These are phyloP conservation scores for Encephalitozoon hellem DNA, from an alignment of 371 early-diverging fungal genomes.

Conservation along the genomic window DNA sequence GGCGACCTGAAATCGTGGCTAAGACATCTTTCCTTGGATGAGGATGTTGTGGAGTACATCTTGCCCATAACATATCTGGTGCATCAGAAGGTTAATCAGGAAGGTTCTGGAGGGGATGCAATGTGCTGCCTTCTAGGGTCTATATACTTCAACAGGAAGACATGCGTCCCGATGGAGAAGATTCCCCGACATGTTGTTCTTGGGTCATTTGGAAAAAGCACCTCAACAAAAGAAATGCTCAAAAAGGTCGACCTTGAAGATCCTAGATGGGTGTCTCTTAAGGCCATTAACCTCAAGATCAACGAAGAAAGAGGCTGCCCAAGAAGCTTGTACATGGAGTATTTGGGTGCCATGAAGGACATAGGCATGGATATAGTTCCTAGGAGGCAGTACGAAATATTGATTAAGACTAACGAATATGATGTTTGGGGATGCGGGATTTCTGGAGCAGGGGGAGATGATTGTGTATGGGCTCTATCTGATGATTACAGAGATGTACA, in stretches of 20 bases:
- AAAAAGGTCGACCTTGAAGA: not conserved
- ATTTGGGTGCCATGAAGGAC: conserved; percentile 2
- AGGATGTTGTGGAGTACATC: not conserved
- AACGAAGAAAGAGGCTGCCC: not conserved
- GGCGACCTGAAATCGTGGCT: not conserved
- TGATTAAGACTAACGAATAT: conserved; percentile 17
- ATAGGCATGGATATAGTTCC: conserved; percentile 19
- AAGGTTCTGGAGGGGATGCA: conserved; percentile 21
- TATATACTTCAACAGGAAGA: not conserved
- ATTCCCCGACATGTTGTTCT: not conserved
- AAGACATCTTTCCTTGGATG: not conserved
- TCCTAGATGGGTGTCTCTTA: not conserved
- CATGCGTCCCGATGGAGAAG: not conserved
- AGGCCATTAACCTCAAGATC: not conserved
- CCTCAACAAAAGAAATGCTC: conserved; percentile 18
- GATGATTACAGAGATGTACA: not conserved
- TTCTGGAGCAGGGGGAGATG: conserved; percentile 41
- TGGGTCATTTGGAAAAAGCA: conserved; percentile 15
- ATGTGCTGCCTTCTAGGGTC: not conserved
- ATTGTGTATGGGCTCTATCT: conserved; percentile 27
- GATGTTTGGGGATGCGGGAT: conserved; percentile 36
- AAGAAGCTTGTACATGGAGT: conserved; percentile 12
- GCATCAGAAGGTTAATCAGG: not conserved
- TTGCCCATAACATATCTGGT: not conserved
- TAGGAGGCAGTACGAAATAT: conserved; percentile 15